These are phyloP conservation scores for Drechslerella dactyloides DNA, from an alignment of 2,329 filamentous ascomycete species.

Conservation along the genomic window DNA sequence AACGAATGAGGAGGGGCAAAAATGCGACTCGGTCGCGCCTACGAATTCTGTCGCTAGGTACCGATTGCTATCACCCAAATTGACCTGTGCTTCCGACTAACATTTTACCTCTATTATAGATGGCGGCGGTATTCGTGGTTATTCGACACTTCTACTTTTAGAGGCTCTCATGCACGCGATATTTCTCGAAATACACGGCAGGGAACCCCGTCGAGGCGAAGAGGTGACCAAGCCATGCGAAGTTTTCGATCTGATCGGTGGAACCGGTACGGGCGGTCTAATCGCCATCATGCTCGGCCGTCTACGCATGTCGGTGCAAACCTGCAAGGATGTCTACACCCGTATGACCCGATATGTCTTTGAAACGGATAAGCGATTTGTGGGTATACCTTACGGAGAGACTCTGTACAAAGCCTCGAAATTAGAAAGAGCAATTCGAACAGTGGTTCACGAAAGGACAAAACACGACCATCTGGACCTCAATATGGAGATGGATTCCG, in stretches of 20 bases:
- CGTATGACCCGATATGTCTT: constrained; percentile 94
- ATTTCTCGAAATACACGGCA: constrained; percentile 83
- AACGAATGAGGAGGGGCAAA: constrained; percentile 30
- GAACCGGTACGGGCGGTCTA: constrained; percentile 91
- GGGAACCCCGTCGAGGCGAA: constrained; percentile 78
- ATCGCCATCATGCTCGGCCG: constrained; percentile 97
- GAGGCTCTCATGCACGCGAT: constrained; percentile 98
- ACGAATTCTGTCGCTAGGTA: constrained; percentile 43
- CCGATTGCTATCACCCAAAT: not conserved
- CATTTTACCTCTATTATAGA: constrained; percentile 61
- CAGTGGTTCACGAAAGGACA: constrained; percentile 74
- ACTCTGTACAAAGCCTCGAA: constrained; percentile 97
- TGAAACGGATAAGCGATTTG: constrained; percentile 97
- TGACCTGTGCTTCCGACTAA: not conserved
- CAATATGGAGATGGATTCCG: constrained; percentile 40
- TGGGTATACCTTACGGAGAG: constrained; percentile 84
- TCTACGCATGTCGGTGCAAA: constrained; percentile 88
- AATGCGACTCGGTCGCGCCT: constrained; percentile 31
- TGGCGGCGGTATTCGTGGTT: constrained; percentile 94
- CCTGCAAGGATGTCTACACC: constrained; percentile 96
- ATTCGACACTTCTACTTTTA: constrained; percentile 96
- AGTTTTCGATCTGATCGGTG: constrained; percentile 95
- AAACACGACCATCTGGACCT: constrained; percentile 44
- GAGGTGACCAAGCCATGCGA: constrained; percentile 98
- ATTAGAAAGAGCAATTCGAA: constrained; percentile 88